A percentile compares a stretch with the other conserved stretches of the same genome.
Conservation (phyloP, 2,329 filamentous ascomycete species). For the Exophiala sideris region DNA sequence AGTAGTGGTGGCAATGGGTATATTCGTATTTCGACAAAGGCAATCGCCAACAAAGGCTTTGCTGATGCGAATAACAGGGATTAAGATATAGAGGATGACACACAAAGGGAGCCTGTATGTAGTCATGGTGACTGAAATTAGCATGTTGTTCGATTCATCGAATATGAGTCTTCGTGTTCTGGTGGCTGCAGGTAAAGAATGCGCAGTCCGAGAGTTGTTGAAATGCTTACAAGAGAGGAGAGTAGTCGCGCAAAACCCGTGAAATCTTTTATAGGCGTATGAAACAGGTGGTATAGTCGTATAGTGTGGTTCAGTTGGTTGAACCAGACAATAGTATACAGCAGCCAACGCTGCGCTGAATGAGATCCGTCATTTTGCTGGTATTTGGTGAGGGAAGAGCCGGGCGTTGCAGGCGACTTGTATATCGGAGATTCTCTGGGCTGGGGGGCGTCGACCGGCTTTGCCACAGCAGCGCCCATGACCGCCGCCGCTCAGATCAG, state of each 20-base stretch:
- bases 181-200: slow-evolving; percentile 1
- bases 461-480: slow-evolving; percentile 1
- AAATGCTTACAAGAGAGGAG: slow-evolving; percentile 7
- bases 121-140: slow-evolving; percentile 23
- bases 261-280: too few relatives aligned
- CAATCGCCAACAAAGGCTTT: not conserved
- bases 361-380: slow-evolving; percentile 18
- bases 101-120: slow-evolving; percentile 17
- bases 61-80: not conserved
- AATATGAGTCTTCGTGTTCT: slow-evolving; percentile 9
- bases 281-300: too few relatives aligned
- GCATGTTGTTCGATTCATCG: slow-evolving; percentile 13
- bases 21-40: slow-evolving; percentile 5
- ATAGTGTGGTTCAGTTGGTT: too few relatives aligned
- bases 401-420: slow-evolving; percentile 2
- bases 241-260: too few relatives aligned
- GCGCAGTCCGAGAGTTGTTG: not conserved
- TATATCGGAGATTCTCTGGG: slow-evolving; percentile 8
- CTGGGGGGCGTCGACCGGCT: slow-evolving; percentile 9
- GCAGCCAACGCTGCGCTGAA: slow-evolving; percentile 23
- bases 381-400: slow-evolving; percentile 3
- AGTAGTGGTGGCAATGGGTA: slow-evolving; percentile 1
- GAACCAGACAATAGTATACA: not conserved
- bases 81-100: slow-evolving; percentile 6
- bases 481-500: slow-evolving; percentile 17